Evolutionary conservation across 2,329 filamentous ascomycete genomes (phyloP).

Genomic region (Tolypocladium tropicale): DNA sequence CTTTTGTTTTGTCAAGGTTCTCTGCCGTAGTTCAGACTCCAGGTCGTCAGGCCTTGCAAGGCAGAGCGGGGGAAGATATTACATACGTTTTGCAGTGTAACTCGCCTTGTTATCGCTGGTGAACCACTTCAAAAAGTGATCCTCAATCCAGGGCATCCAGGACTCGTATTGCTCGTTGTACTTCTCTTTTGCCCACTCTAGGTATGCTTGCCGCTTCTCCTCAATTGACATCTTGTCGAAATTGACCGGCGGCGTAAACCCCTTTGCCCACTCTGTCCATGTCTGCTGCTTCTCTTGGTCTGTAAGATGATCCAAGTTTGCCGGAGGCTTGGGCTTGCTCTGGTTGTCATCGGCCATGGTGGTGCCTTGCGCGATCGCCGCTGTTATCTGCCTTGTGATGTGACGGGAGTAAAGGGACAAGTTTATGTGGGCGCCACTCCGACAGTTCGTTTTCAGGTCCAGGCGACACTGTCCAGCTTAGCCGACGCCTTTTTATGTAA

Average conservation of each 20-base stretch:
- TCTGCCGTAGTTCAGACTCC: not conserved
- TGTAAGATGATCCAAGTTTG: not conserved
- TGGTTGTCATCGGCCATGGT: not conserved
- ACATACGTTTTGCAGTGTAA: not conserved
- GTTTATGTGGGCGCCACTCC: no score
- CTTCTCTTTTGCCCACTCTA: not conserved
- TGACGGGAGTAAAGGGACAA: no score
- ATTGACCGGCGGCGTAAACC: not conserved
- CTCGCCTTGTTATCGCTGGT: not conserved
- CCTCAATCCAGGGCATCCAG: not conserved
- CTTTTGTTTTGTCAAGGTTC: not conserved
- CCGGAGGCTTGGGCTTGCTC: not conserved
- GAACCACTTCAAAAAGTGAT: not conserved
- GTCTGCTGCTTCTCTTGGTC: not conserved
- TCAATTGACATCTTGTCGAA: not conserved
- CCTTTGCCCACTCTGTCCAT: not conserved
- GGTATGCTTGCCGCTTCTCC: not conserved
- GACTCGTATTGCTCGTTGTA: not conserved
- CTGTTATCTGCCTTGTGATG: not conserved
- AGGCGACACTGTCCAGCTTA: no score
- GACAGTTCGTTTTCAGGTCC: no score
- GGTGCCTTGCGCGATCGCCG: not conserved
- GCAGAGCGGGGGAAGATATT: not conserved
- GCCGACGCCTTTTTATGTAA: no score
- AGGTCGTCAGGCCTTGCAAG: not conserved